Conservation (phyloP, 768 basidiomycete genomes). For the Vararia minispora region DNA sequence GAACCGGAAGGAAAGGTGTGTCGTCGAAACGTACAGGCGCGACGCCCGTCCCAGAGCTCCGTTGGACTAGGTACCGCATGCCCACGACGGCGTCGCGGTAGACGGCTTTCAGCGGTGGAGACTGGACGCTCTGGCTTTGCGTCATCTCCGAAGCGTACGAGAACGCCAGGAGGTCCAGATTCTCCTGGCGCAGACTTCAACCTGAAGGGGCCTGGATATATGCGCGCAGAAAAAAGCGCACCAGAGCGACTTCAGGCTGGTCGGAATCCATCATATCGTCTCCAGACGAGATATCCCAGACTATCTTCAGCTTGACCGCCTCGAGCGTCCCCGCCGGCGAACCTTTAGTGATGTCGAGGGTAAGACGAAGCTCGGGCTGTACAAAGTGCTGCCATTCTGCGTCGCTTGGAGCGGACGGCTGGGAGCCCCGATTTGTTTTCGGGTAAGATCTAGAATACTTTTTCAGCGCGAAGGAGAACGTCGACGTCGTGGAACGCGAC, state of each 20-base stretch:
- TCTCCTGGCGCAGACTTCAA: conserved; percentile 39
- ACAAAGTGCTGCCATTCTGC: conserved; percentile 72
- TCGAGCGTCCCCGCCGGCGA: conserved; percentile 35
- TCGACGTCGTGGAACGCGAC: conserved; percentile 46
- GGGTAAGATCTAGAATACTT: conserved; percentile 67
- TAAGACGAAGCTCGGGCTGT: conserved; percentile 53
- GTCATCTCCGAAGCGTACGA: conserved; percentile 31
- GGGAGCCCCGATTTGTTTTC: conserved; percentile 10
- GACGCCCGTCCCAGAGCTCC: conserved; percentile 7
- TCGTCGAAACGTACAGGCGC: conserved; percentile 1
- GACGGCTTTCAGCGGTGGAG: conserved; percentile 70
- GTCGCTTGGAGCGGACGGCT: conserved; percentile 16
- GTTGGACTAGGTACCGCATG: conserved; percentile 42
- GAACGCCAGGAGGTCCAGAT: conserved; percentile 63
- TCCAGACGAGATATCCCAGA: conserved; percentile 44
- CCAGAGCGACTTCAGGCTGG: conserved; percentile 54
- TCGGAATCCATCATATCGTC: conserved; percentile 27
- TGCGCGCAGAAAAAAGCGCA: conserved; percentile 24
- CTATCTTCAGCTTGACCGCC: conserved; percentile 52
- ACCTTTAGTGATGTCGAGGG: conserved; percentile 48
- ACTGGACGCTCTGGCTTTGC: conserved; percentile 27
- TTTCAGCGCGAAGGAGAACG: conserved; percentile 40
- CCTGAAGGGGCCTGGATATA: conserved; percentile 4
- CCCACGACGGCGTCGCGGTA: conserved; percentile 66
- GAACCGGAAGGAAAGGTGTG: conserved; percentile 1